Evolutionary conservation across 163 green algal species (phyloP).

Genomic region (Chloroidium sp.): DNA sequence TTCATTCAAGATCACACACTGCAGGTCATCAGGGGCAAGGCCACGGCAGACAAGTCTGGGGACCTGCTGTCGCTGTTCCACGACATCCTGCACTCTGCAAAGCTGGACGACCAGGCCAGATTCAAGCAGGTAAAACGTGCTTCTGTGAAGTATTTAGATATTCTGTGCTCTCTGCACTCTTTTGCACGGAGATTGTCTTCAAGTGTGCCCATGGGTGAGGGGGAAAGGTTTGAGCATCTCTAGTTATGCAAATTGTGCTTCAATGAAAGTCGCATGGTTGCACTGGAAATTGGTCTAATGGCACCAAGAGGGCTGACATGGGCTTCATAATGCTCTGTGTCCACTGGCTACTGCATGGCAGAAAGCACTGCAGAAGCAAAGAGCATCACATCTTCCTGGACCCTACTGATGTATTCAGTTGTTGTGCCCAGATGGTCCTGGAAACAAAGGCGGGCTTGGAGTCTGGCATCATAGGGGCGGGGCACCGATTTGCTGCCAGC

Average conservation of each 20-base stretch:
- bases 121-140: constrained; percentile 61
- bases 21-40: constrained; percentile 67
- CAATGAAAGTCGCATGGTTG: no score
- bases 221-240: no score
- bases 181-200: no score
- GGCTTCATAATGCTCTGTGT: no score
- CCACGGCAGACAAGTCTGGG: constrained; percentile 71
- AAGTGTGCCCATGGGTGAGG: no score
- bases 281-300: no score
- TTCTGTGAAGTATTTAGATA: no score
- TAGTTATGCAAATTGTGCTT: no score
- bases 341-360: background rate
- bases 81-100: constrained; percentile 75
- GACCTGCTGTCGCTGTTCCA: constrained; percentile 74
- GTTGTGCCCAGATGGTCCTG: constrained; percentile 76
- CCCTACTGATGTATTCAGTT: background rate
- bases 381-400: background rate
- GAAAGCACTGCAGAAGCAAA: background rate
- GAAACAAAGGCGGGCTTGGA: constrained; percentile 89
- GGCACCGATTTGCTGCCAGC: constrained; percentile 71
- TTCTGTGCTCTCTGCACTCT: no score
- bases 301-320: no score
- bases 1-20: no score
- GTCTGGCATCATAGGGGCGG: constrained; percentile 57
- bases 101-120: constrained; percentile 80